Evolutionary conservation across 2,329 filamentous ascomycete species (phyloP), one percentile per base, ranked within the genome.

Genomic region (Chlorencoelia australis): DNA sequence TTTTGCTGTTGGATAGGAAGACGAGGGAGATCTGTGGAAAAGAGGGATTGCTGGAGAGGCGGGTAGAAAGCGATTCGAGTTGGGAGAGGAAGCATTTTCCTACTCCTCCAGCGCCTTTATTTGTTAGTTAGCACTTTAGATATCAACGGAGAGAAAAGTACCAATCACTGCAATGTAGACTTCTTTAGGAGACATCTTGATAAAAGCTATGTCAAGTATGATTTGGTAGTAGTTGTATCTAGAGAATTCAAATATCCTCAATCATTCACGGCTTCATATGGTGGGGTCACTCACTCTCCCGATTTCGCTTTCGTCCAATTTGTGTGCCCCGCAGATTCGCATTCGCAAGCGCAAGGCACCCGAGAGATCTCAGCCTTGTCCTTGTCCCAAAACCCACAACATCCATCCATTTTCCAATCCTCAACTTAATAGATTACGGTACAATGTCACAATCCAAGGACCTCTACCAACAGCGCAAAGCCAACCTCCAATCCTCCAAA

Each of bases 1-100:
- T 88, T 53, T 79, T 84, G 60, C 82, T 91, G 37, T 85, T 87
- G 38, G 85, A 79, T 50, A 95, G 78, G 63, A 93, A 84, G 66
- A 88, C 75, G 36, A 96, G 76, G 40, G 73, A 78, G 41, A 94
- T 71, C 59, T 79, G 76, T 8, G 43, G 44, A 27, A 44, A 48
- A n/a, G 39, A 42, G 16, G 47, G 17, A 25, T 44, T 47, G 5
- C 75, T 71, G 27, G 80, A 73, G 25, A 77, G 76, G 44, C 81
- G 75, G 45, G 71, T 66, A 33, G 75, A 69, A 42, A 91, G 72
- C 42, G 65, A 58, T 46, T 80, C 68, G 40, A 96, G 76, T 63
- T 96, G 91, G 49, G 70, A 68, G 45, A 96, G 75, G 69, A 96
- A 95, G 64, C 76, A 77, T 62, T 88, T 88, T 55, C 91, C 91